Evolutionary conservation across 805 yeast genomes (phyloP).

Genomic region (Candida krabiensis): DNA sequence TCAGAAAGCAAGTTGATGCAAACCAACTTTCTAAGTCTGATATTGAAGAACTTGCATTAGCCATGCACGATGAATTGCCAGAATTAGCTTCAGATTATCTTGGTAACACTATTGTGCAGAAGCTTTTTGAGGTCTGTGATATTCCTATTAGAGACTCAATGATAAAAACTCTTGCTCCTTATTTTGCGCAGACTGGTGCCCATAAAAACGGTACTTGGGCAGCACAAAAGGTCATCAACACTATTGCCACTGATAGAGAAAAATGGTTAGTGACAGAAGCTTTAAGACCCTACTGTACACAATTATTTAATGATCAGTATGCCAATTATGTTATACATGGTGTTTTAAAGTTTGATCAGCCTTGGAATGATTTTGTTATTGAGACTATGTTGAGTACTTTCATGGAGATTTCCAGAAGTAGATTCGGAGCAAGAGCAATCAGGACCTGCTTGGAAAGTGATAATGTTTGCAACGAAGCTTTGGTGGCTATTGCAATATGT

Average conservation of each 20-base stretch:
- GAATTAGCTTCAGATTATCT: conserved; percentile 89
- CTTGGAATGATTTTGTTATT: conserved; percentile 86
- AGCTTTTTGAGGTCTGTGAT: conserved; percentile 72
- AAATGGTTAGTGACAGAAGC: conserved; percentile 66
- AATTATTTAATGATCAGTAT: conserved; percentile 89
- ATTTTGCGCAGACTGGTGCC: conserved; percentile 85
- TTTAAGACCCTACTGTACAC: conserved; percentile 77
- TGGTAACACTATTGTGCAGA: conserved; percentile 95
- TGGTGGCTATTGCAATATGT: conserved; percentile 69
- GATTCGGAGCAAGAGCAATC: conserved; percentile 95
- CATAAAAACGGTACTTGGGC: conserved; percentile 99
- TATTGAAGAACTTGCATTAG: conserved; percentile 76
- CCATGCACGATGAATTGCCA: conserved; percentile 86
- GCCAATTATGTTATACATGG: conserved; percentile 97
- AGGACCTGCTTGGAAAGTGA: conserved; percentile 89
- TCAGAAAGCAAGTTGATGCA: conserved; percentile 70
- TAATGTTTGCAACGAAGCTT: conserved; percentile 64
- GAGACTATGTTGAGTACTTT: conserved; percentile 79
- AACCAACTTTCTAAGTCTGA: conserved; percentile 55
- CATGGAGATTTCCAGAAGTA: conserved; percentile 76
- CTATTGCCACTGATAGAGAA: conserved; percentile 57
- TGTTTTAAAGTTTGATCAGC: conserved; percentile 80
- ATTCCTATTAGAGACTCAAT: conserved; percentile 74
- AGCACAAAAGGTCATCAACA: conserved; percentile 89
- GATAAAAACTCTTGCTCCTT: conserved; percentile 76